phyloP scores from a whole-genome alignment of 1,284 basidiomycete genomes.

The Tilletia horrida region DNA sequence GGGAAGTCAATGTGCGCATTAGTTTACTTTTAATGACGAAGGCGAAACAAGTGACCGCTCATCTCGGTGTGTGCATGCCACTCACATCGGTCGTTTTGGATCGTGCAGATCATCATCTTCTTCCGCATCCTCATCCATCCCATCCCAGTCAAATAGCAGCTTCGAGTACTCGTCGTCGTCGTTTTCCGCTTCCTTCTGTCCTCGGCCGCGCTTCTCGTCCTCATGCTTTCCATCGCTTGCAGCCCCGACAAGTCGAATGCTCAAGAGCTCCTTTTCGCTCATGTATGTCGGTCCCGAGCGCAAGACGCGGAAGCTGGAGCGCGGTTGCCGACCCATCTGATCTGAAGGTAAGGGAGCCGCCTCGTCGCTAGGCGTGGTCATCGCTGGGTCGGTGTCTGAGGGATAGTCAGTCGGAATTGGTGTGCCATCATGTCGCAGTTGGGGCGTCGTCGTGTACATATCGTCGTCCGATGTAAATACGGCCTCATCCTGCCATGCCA shows the following conservation, averaged over 20 bases:
- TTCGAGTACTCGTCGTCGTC: background rate
- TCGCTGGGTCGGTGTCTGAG: background rate
- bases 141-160: constrained; percentile 15
- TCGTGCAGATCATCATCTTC: constrained; percentile 33
- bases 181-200: background rate
- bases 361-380: background rate
- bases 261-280: background rate
- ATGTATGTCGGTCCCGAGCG: background rate
- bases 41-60: background rate
- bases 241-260: constrained; percentile 1
- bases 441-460: background rate
- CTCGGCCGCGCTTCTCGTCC: background rate
- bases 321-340: too few species aligned
- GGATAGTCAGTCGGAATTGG: background rate
- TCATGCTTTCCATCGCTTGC: background rate
- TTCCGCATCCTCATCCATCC: constrained; percentile 29
- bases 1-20: too few species aligned
- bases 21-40: too few species aligned
- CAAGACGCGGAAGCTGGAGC: too few species aligned
- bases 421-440: background rate
- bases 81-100: constrained; percentile 20
- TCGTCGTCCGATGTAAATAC: background rate
- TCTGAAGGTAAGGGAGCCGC: background rate
- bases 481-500: background rate
- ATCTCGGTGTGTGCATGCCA: background rate